Percentiles rank a stretch among this genome's conserved stretches.
phyloP scores from a whole-genome alignment of 2,329 filamentous ascomycete species.

The Emericellopsis atlantica region DNA sequence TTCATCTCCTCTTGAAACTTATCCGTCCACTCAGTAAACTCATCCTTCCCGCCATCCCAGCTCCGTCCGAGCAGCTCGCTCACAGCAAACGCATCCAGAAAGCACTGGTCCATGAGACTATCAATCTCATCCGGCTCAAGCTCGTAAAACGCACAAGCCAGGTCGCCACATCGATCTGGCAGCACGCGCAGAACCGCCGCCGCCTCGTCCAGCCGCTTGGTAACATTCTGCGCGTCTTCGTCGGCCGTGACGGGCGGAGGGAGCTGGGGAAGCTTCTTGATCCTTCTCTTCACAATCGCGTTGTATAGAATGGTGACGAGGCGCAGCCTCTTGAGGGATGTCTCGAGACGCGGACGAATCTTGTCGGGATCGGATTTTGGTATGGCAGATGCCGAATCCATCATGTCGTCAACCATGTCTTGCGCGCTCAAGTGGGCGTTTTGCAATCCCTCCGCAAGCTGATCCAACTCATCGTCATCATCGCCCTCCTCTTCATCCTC shows the following conservation, averaged over 20 bases:
- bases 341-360: constrained; percentile 53
- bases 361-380: constrained; percentile 50
- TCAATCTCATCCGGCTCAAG: constrained; percentile 48
- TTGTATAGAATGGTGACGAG: constrained; percentile 57
- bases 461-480: constrained; percentile 21
- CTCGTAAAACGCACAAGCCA: constrained; percentile 63
- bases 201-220: constrained; percentile 39
- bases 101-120: constrained; percentile 43
- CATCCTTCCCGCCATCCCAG: constrained; percentile 58
- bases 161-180: constrained; percentile 56
- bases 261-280: constrained; percentile 43
- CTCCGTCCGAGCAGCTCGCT: constrained; percentile 41
- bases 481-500: constrained; percentile 45
- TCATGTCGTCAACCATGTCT: constrained; percentile 54
- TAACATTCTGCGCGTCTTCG: constrained; percentile 8
- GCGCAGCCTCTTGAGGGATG: constrained; percentile 50
- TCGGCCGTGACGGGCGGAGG: constrained; percentile 14
- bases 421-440: constrained; percentile 25
- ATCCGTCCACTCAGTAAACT: constrained; percentile 66
- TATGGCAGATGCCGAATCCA: constrained; percentile 48
- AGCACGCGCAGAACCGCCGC: constrained; percentile 43
- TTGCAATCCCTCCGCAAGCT: constrained; percentile 13
- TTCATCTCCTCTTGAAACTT: constrained; percentile 42
- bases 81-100: constrained; percentile 43
- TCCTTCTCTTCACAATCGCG: constrained; percentile 55